phyloP scores from a whole-genome alignment of 2,329 filamentous ascomycete species.

The Cyphellophora europaea region DNA sequence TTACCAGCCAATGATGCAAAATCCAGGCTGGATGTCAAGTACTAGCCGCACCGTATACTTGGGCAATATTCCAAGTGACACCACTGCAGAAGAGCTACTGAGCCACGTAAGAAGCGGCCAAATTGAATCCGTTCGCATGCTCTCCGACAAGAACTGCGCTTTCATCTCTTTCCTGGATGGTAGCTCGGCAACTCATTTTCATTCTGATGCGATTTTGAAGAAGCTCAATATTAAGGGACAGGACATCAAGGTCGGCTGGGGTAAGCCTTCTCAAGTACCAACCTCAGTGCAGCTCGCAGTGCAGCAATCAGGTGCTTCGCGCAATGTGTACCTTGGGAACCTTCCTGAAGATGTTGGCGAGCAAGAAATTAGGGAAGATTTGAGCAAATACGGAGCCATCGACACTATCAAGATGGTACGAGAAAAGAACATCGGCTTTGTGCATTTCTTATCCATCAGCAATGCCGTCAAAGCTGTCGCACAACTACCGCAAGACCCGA shows the following conservation, averaged over 20 bases:
- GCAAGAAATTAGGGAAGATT: conserved; percentile 84
- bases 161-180: conserved; percentile 99
- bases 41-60: conserved; percentile 96
- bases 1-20: conserved; percentile 60
- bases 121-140: conserved; percentile 94
- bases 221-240: conserved; percentile 97
- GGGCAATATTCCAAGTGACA: conserved; percentile 97
- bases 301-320: conserved; percentile 91
- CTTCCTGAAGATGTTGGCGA: conserved; percentile 82
- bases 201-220: conserved; percentile 99
- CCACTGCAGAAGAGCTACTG: conserved; percentile 89
- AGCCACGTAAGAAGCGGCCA: conserved; percentile 94
- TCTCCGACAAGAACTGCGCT: conserved; percentile 98
- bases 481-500: conserved; percentile 88
- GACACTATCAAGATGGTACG: conserved; percentile 97
- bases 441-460: conserved; percentile 94
- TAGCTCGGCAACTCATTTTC: conserved; percentile 96
- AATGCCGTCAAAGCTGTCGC: conserved; percentile 98
- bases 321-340: conserved; percentile 95
- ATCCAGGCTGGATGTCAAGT: conserved; percentile 51
- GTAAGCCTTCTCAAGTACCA: conserved; percentile 94
- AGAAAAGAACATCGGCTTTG: conserved; percentile 95
- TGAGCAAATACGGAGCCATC: conserved; percentile 92
- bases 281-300: conserved; percentile 96
- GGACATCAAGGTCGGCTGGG: conserved; percentile 99